Percentiles rank a stretch among this genome's conserved stretches.
These are phyloP conservation scores for Penicillium antarcticum DNA, from an alignment of 495 filamentous ascomycete species.

Conservation along the genomic window DNA sequence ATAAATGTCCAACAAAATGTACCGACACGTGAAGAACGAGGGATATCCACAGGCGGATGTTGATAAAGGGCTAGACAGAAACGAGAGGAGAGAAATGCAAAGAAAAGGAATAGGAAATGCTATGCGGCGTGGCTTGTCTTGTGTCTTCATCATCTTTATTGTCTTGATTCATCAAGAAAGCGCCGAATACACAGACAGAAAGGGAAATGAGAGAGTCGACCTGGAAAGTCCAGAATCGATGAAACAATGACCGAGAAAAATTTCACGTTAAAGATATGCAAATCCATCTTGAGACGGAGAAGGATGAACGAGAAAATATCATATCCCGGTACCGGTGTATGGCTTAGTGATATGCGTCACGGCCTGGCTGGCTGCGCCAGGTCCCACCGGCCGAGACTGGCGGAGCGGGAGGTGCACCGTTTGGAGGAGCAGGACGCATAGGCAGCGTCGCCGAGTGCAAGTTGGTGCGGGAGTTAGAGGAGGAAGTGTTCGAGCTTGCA, in stretches of 20 bases:
- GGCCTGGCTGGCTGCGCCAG: constrained; percentile 30
- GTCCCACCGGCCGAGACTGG: constrained; percentile 31
- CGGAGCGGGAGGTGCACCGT: constrained; percentile 37
- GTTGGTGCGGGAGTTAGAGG: constrained; percentile 30
- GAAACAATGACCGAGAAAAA: not conserved
- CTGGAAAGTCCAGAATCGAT: not conserved
- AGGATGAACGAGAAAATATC: not conserved
- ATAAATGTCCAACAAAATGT: not conserved
- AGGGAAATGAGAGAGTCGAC: not conserved
- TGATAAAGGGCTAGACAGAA: not conserved
- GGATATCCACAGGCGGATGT: constrained; percentile 2
- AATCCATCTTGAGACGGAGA: not conserved
- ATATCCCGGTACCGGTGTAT: constrained; percentile 4
- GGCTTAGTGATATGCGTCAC: constrained; percentile 11
- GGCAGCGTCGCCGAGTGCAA: constrained; percentile 39
- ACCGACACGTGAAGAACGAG: constrained; percentile 1
- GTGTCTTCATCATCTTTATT: not conserved
- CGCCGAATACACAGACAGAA: not conserved
- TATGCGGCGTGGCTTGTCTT: not conserved
- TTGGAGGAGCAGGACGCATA: constrained; percentile 41
- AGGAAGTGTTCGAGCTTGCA: constrained; percentile 33
- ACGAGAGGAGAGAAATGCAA: constrained; percentile 1
- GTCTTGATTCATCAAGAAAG: not conserved
- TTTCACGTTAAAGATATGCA: not conserved
- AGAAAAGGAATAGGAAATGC: not conserved